These are phyloP conservation scores for Debaryomyces sp. DNA, from an alignment of 1,139 yeast genomes.

Conservation along the genomic window DNA sequence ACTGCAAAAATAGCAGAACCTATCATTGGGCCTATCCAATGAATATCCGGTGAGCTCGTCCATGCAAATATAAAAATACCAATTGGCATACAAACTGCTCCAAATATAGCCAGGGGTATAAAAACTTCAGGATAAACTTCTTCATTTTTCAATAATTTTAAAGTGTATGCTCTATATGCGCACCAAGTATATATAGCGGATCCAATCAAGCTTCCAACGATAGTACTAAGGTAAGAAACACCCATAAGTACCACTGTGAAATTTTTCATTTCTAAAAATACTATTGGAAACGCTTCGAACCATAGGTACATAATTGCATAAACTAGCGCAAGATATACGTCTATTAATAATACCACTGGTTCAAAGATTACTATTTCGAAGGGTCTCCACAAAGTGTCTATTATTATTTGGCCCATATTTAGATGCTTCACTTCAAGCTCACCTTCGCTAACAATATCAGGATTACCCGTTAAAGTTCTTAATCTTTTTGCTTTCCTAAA, in stretches of 20 bases:
- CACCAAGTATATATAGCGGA: constrained; percentile 23
- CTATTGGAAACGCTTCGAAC: constrained; percentile 66
- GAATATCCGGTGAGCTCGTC: constrained; percentile 42
- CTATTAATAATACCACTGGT: constrained; percentile 48
- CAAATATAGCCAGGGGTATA: constrained; percentile 46
- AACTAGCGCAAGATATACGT: constrained; percentile 54
- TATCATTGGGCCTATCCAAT: constrained; percentile 48
- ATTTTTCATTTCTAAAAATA: constrained; percentile 43
- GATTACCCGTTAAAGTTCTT: constrained; percentile 37
- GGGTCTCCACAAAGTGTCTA: constrained; percentile 54
- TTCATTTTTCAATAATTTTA: constrained; percentile 22
- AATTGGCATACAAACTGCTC: constrained; percentile 42
- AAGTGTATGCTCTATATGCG: constrained; percentile 26
- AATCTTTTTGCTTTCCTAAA: constrained; percentile 39
- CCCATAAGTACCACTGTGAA: constrained; percentile 57
- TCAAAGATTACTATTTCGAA: constrained; percentile 44
- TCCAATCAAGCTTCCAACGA: constrained; percentile 42
- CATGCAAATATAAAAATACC: constrained; percentile 55
- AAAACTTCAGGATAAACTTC: constrained; percentile 42
- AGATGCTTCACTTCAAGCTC: constrained; percentile 26
- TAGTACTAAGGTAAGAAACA: constrained; percentile 44
- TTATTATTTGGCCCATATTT: constrained; percentile 24
- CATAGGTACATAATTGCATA: constrained; percentile 59
- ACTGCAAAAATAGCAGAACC: constrained; percentile 43
- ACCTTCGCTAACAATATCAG: constrained; percentile 30